Evolutionary conservation across 176 grass and related monocot genomes (phyloP).

Genomic region (Juncus effusus): DNA sequence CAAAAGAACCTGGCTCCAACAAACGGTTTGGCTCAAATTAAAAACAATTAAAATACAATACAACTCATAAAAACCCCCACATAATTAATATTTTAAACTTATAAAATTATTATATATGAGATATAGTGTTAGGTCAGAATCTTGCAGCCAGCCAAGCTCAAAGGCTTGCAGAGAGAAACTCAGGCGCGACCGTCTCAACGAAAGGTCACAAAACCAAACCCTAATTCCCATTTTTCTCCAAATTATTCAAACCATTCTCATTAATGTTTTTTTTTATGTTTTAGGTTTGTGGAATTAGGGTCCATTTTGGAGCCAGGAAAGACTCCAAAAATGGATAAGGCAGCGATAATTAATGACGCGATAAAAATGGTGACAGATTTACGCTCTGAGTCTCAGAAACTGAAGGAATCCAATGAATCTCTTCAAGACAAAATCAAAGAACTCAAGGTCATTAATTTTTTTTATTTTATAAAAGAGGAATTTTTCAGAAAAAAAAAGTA

Average conservation of each 20-base stretch:
- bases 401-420: conserved; percentile 83
- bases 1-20: conserved; percentile 51
- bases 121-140: conserved; percentile 70
- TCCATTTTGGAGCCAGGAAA: conserved; percentile 80
- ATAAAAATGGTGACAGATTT: conserved; percentile 64
- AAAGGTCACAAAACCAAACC: conserved; percentile 41
- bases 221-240: too few relatives aligned
- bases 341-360: conserved; percentile 91
- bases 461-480: background rate
- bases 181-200: conserved; percentile 85
- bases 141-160: conserved; percentile 42
- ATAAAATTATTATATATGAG: conserved; percentile 26
- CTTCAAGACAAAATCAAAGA: conserved; percentile 99
- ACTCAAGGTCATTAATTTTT: conserved; percentile 60
- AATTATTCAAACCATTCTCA: background rate
- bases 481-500: too few relatives aligned
- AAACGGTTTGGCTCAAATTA: conserved; percentile 66
- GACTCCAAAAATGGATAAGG: conserved; percentile 88
- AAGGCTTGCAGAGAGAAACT: conserved; percentile 97
- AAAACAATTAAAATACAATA: background rate
- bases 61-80: too few relatives aligned
- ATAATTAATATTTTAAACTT: background rate
- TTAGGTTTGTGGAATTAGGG: conserved; percentile 86
- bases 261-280: conserved; percentile 19
- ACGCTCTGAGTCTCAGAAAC: conserved; percentile 60